Evolutionary conservation across 805 yeast species (phyloP).

Genomic region (Ascoidea asiatica): DNA sequence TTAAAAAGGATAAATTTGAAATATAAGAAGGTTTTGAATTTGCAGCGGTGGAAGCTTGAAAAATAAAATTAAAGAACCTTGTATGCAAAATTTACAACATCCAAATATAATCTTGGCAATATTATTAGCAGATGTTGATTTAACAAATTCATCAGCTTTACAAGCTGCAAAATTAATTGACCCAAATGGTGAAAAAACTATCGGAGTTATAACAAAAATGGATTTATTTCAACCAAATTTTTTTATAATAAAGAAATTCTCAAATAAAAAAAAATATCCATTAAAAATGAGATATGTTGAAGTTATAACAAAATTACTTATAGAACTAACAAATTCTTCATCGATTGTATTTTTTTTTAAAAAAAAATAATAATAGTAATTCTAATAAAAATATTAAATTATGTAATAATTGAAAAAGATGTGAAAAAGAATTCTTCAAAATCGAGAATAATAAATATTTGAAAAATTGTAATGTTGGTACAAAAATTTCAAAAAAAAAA

Average conservation of each 20-base stretch:
- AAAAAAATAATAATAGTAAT: slow-evolving; percentile 5
- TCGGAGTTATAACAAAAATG: slow-evolving; percentile 90
- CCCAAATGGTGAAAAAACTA: slow-evolving; percentile 89
- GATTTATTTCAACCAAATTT: slow-evolving; percentile 72
- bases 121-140: slow-evolving; percentile 94
- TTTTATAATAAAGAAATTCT: slow-evolving; percentile 54
- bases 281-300: slow-evolving; percentile 96
- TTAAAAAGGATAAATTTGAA: no score
- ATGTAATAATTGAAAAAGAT: slow-evolving; percentile 10
- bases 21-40: no score
- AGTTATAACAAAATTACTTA: slow-evolving; percentile 79
- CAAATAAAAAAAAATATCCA: slow-evolving; percentile 77
- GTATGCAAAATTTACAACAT: slow-evolving; percentile 73
- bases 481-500: slow-evolving; percentile 63
- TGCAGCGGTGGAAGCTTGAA: no score
- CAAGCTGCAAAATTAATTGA: slow-evolving; percentile 83
- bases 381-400: no score
- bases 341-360: slow-evolving; percentile 17
- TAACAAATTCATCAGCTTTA: slow-evolving; percentile 91
- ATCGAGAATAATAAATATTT: slow-evolving; percentile 47
- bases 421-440: slow-evolving; percentile 35
- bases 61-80: slow-evolving; percentile 61
- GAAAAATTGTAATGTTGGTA: slow-evolving; percentile 57
- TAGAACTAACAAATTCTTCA: slow-evolving; percentile 7
- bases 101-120: slow-evolving; percentile 95